Evolutionary conservation across 345 rosid genomes (phyloP), one percentile per base, ranked within the genome.

Genomic region (Passiflora organensis): DNA sequence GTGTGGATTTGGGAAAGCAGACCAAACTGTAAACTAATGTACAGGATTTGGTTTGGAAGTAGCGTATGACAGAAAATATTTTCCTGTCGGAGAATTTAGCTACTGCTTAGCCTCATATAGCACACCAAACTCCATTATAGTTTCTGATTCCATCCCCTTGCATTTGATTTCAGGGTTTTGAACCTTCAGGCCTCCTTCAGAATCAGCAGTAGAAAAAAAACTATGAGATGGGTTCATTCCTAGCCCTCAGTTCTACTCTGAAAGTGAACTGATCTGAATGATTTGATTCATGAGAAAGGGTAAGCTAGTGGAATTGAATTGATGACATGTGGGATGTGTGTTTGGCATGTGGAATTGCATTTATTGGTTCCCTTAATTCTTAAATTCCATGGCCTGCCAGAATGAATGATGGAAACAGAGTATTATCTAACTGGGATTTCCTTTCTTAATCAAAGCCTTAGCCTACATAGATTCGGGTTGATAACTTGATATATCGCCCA

Each of bases 291-390:
- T 38, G 32, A 25, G 25, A 28, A 25, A 50, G 13, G 36, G 8
- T 12, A 32, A 16, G 5, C 4, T 15, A 32, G 32, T 25, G 15
- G 1, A 50, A 23, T 23, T 49, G 17, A 11, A 8, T 18, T 24
- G 12, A 39, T 53, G 15, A 38, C 58, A 53, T 38, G 58, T 53
- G 46, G 32, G 46, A 1, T 53, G 58, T 20, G 46, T 15, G 58
- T 53, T 53, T 22, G 58, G 58, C 19, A 53, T 21, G 54, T n/a
- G 54, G 20, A 16, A 32, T 6, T 50, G 39, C 2, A 50, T 14
- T 50, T 16, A 50, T 24, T 50, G 8, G 32, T 48, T 24, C 51
- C 15, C 32, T 46, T 1, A 21, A 2, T 22, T 24, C 28, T 48
- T 23, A 14, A 28, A 4, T 14, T 48, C 32, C 51, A n/a, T 48